Base-by-base conservation (phyloP, 2,329 filamentous ascomycete species). In the Acephala macrosclerotiorum region DNA sequence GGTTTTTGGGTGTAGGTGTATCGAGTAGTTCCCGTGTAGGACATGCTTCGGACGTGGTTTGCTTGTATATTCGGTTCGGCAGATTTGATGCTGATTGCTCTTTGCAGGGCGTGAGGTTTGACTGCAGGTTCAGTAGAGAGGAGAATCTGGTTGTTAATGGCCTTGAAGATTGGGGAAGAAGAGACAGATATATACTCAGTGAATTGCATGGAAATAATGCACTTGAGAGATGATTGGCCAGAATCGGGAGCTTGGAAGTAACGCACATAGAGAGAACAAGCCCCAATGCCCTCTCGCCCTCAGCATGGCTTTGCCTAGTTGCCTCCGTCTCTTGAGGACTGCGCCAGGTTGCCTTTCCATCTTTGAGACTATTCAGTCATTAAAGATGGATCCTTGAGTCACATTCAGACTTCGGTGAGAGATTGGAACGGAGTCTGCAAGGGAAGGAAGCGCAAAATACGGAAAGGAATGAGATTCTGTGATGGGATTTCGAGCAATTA, bases 31-130 rank as follows among this genome's bases (percentile, higher is more conserved):
- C 16, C 47, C 18, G 36, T 12, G 36, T 29, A 40, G 18, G 68
- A 68, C 63, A 68, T 69, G 45, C 11, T 64, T 63, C 20, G 57
- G 33, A 58, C n/a, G 55, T 36, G 35, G 42, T 49, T 35, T 55
- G 47, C 42, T 60, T 62, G 38, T 35, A 12, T 25, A 33, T 33
- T 35, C 25, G 18, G 20, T 2, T 61, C 33, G 40, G 55, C 14
- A 45, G 20, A 60, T 33, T 53, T 38, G 47, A 57, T 25, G 25
- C 38, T 67, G 67, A 66, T 66, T 61, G 61, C 45, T 58, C 51
- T 16, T 45, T 58, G 36, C 55, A 42, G 42, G 58, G 36, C 35
- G 40, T 66, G 53, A 64, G 57, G 60, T 51, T 59, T 47, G 57
- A 40, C 55, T 57, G 55, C n/a, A 38, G 20, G 4, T 57, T 40